Evolutionary conservation across 352 stramenopile genomes (phyloP).

Genomic region (Pythium aquatile): DNA sequence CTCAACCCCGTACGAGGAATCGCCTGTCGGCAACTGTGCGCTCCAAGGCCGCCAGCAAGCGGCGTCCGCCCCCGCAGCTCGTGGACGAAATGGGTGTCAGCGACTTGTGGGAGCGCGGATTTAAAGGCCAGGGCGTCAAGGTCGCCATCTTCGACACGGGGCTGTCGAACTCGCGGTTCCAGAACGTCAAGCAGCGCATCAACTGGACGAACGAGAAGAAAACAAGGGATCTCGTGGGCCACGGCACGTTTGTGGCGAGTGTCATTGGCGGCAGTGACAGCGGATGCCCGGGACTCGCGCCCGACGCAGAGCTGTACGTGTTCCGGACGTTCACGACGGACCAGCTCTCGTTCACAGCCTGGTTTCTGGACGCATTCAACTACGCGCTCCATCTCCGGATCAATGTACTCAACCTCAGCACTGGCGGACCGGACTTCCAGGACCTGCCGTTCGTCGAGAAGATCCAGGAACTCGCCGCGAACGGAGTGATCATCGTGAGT

Average conservation of each 20-base stretch:
- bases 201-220: constrained; percentile 88
- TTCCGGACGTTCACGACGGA: constrained; percentile 88
- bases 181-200: constrained; percentile 72
- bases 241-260: constrained; percentile 85
- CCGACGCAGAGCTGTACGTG: constrained; percentile 70
- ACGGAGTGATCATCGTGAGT: constrained; percentile 74
- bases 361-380: constrained; percentile 91
- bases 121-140: constrained; percentile 72
- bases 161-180: constrained; percentile 44
- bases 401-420: constrained; percentile 86
- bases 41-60: constrained; percentile 29
- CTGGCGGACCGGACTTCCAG: constrained; percentile 81
- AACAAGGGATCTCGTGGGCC: constrained; percentile 68
- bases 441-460: constrained; percentile 89
- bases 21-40: constrained; percentile 13
- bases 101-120: constrained; percentile 56
- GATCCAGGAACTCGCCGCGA: constrained; percentile 73
- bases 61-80: constrained; percentile 30
- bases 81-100: constrained; percentile 54
- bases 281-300: constrained; percentile 75
- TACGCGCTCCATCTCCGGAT: constrained; percentile 78
- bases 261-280: constrained; percentile 57
- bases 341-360: constrained; percentile 87
- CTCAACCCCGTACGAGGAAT: constrained; percentile 6
- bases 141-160: constrained; percentile 88